Base-by-base conservation (phyloP, 2,329 filamentous ascomycete species). In the Ophiostoma ips region DNA sequence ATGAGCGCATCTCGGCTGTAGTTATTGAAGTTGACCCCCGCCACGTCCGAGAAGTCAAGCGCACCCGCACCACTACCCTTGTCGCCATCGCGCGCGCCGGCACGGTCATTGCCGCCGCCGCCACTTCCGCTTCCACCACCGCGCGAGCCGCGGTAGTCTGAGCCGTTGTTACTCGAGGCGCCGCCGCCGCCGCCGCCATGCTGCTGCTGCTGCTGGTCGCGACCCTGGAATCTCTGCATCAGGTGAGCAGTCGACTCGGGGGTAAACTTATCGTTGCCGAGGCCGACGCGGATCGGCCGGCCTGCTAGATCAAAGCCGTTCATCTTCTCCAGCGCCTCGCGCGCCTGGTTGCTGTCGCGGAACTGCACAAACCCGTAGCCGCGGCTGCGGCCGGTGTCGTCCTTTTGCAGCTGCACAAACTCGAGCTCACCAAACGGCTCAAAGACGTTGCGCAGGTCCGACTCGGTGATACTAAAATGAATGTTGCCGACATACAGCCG, bases 251-350 rank as follows among this genome's bases (percentile, higher is more conserved):
- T 95, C 68, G 88, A 92, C 71, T 96, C 92, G 63, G 89, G 85
- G 69, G 89, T 96, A 71, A 96, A 96, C 79, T 96, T 96, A 85
- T 98, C 92, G 73, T 95, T 98, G 69, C 92, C 92, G 72, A 98
- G 87, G 68, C 92, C 92, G 67, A 98, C 94, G 64, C 92, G 88
- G 66, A 98, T 96, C 56, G 89, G 88, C 65, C 92, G 89, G 68
- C 89, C 89, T 61, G 92, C 92, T 59, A 98, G 81, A 69, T 96
- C 92, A 71, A 96, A 98, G 57, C 90, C 89, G 69, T 98, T 98
- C 90, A 98, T 95, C 70, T 95, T 95, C 67, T 95, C 88, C 56
- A 98, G 74, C 55, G 92, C 94, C 66, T 95, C 87, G 63, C 90
- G 87, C 63, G 92, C 92, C 67, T 95, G 82, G 56, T 80, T 79